phyloP scores from a whole-genome alignment of 2,329 filamentous ascomycete species.

The Ophiostoma australiae region DNA sequence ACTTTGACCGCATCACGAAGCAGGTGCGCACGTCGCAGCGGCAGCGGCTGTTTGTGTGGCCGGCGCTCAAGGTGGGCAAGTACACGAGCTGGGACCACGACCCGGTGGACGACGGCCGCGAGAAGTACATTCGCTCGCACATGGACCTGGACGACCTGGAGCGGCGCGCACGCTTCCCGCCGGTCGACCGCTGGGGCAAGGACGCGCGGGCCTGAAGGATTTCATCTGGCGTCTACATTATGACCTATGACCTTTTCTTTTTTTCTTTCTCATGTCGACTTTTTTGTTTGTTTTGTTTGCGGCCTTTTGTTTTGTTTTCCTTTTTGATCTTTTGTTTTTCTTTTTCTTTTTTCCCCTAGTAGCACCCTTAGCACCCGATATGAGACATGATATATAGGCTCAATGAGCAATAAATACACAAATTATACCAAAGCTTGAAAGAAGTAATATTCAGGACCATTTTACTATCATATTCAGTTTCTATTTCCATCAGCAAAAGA shows the following conservation, averaged over 20 bases:
- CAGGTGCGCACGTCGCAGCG: constrained; percentile 74
- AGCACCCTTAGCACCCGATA: background rate
- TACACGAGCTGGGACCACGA: constrained; percentile 85
- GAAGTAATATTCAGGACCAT: no score
- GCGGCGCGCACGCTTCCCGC: constrained; percentile 66
- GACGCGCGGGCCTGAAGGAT: constrained; percentile 35
- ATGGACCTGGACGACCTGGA: constrained; percentile 77
- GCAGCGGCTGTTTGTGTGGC: constrained; percentile 72
- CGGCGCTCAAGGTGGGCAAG: constrained; percentile 67
- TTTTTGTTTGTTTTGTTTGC: background rate
- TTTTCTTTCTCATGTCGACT: background rate
- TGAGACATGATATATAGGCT: background rate
- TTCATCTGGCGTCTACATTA: background rate
- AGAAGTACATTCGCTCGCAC: constrained; percentile 79
- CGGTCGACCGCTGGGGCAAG: constrained; percentile 53
- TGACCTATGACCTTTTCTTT: background rate
- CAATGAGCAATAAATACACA: background rate
- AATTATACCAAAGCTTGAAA: background rate
- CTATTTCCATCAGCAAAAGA: no score
- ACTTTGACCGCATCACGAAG: constrained; percentile 70
- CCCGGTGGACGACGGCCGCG: constrained; percentile 63
- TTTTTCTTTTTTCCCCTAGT: background rate
- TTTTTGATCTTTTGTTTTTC: background rate
- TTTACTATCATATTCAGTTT: no score
- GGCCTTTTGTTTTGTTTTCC: constrained; percentile 6